Conservation (phyloP, 768 basidiomycete species). For the Steccherinum ochraceum region DNA sequence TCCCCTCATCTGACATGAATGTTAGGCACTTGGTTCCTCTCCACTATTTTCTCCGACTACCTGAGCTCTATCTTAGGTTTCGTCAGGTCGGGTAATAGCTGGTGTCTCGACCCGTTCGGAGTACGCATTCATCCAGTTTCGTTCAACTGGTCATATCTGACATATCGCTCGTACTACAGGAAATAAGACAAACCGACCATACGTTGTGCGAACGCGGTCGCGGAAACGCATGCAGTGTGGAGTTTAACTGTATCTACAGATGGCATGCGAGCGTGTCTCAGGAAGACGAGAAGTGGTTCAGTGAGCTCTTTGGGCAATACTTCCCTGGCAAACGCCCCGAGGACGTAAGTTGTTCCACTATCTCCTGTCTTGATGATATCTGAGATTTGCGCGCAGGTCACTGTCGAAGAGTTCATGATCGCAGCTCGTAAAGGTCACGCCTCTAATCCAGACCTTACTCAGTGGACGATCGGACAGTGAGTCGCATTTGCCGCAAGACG, state of each 20-base stretch:
- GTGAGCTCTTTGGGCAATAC: conserved; percentile 37
- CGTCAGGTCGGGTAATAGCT: conserved; percentile 64
- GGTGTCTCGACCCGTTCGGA: conserved; percentile 72
- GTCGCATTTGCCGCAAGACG: too few species aligned
- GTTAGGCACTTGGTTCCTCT: conserved; percentile 61
- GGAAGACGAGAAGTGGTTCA: conserved; percentile 68
- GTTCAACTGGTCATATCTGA: neutral
- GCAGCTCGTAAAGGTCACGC: conserved; percentile 34
- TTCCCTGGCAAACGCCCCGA: conserved; percentile 52
- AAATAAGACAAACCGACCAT: conserved; percentile 60
- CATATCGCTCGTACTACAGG: conserved; percentile 41
- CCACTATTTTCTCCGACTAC: conserved; percentile 76
- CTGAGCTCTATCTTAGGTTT: conserved; percentile 75
- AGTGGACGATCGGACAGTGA: conserved; percentile 67
- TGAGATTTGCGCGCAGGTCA: conserved; percentile 24
- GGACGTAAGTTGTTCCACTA: conserved; percentile 18
- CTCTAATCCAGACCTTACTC: conserved; percentile 37
- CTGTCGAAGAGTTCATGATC: conserved; percentile 43
- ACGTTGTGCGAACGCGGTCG: conserved; percentile 69
- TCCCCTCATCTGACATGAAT: neutral
- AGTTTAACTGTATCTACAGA: conserved; percentile 86
- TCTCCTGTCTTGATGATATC: too few species aligned
- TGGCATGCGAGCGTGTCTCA: conserved; percentile 79
- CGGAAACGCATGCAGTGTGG: conserved; percentile 78
- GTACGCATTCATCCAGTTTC: conserved; percentile 34